Percentiles rank a stretch among this genome's conserved stretches.
Evolutionary conservation across 2,329 filamentous ascomycete genomes (phyloP).

Genomic region (Intubia oerlemansii): DNA sequence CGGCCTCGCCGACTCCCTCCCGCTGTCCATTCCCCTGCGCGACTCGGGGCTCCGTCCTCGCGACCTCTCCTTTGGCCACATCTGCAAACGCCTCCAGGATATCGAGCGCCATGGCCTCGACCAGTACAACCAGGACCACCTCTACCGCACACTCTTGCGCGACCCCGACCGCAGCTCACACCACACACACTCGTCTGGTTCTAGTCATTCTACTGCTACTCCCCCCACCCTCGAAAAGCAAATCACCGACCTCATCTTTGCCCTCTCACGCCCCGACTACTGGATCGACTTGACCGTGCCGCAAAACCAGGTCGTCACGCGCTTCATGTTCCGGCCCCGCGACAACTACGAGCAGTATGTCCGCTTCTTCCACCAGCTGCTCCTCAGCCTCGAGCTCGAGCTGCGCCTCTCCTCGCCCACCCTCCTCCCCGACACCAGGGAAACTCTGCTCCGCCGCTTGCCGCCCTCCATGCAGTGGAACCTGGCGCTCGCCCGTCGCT

Average conservation of each 20-base stretch:
- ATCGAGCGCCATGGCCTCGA: conserved; percentile 30
- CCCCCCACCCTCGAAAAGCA: conserved; percentile 43
- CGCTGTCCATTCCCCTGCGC: conserved; percentile 32
- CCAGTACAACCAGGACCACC: conserved; percentile 33
- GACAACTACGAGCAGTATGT: conserved; percentile 35
- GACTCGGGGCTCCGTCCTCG: conserved; percentile 38
- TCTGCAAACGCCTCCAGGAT: conserved; percentile 37
- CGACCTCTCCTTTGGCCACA: conserved; percentile 33
- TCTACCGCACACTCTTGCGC: conserved; percentile 47
- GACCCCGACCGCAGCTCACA: conserved; percentile 44
- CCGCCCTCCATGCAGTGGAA: conserved; percentile 54
- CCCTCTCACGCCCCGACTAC: conserved; percentile 37
- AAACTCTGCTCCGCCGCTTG: conserved; percentile 40
- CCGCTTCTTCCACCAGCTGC: conserved; percentile 56
- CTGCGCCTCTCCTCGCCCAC: conserved; percentile 42
- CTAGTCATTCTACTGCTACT: too few species aligned
- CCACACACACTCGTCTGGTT: too few species aligned
- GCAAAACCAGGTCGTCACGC: conserved; percentile 52
- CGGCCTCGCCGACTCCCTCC: conserved; percentile 31
- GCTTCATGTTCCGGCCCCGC: conserved; percentile 44
- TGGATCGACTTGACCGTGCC: conserved; percentile 56
- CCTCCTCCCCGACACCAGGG: conserved; percentile 41
- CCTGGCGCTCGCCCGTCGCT: conserved; percentile 49
- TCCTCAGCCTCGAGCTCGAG: conserved; percentile 52
- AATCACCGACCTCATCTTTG: conserved; percentile 49